Conservation (phyloP, 2,329 filamentous ascomycete genomes). For the Arthrocladium fulminans region DNA sequence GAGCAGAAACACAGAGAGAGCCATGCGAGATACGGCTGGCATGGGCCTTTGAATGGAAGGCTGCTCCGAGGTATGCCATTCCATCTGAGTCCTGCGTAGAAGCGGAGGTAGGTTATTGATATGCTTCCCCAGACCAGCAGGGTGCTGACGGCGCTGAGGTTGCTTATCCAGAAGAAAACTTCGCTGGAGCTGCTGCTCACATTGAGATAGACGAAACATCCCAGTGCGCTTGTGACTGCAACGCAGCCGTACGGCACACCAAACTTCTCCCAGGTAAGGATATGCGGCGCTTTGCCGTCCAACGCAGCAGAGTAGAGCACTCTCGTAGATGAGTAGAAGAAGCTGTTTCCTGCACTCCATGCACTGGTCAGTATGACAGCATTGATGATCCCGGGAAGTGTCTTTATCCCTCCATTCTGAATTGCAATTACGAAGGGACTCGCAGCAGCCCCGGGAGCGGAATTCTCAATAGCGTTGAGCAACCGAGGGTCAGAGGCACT, state of each 20-base stretch:
- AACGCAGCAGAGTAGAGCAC: conserved; percentile 28
- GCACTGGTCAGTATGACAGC: conserved; percentile 65
- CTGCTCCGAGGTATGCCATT: conserved; percentile 33
- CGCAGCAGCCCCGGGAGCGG: conserved; percentile 44
- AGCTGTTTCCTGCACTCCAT: conserved; percentile 43
- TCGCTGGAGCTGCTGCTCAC: conserved; percentile 27
- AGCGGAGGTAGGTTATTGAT: conserved; percentile 42
- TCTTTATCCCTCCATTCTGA: conserved; percentile 52
- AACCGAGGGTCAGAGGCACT: conserved; percentile 38
- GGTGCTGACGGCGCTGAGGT: conserved; percentile 31
- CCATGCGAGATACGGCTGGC: conserved; percentile 47
- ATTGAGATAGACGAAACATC: conserved; percentile 31
- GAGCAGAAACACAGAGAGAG: conserved; percentile 41
- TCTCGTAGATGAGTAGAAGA: conserved; percentile 28
- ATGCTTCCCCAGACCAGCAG: conserved; percentile 34
- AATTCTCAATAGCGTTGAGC: conserved; percentile 37
- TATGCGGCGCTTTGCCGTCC: conserved; percentile 26
- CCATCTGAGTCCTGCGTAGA: conserved; percentile 45
- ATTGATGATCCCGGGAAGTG: conserved; percentile 64
- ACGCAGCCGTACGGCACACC: conserved; percentile 48
- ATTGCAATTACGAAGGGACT: conserved; percentile 37
- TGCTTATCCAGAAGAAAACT: conserved; percentile 37
- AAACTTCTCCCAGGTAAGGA: conserved; percentile 35
- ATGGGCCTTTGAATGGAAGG: conserved; percentile 43
- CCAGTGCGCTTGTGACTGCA: conserved; percentile 33